Evolutionary conservation across 1,284 basidiomycete species (phyloP), one percentile per base, ranked within the genome.

Genomic region (Puccinia triticina): DNA sequence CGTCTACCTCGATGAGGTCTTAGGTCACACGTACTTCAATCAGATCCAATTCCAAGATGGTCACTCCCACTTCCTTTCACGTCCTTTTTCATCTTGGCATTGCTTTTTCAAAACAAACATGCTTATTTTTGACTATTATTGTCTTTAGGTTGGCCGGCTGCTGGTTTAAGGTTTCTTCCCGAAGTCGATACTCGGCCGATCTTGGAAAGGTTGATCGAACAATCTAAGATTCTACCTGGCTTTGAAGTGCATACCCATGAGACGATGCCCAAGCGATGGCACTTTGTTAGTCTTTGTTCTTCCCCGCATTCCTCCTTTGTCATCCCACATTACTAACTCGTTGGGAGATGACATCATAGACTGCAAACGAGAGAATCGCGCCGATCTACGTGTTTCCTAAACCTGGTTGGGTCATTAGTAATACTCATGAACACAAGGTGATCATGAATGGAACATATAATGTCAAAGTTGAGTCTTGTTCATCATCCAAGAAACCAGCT

Each of bases 361-460:
- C 90, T 0, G 85, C 90, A 72, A 91, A 90, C 84, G 89, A 91
- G 74, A 90, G 94, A 26, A 94, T 96, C 84, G 93, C 94, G 12
- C 94, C 94, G 4, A 89, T 96, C n/a, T 96, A 93, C 86, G 89
- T 94, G 78, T 90, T 95, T 0, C 94, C 94, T 2, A 89, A 90
- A 84, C 89, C 94, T 29, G 93, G 92, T 0, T 95, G 93, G 88
- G 86, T 91, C 88, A 61, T 89, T 91, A 86, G 93, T 90, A 84
- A 92, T 76, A 87, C 86, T 82, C 85, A 88, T 64, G 88, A 88
- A 77, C 84, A 86, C 57, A 83, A 87, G 73, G 85, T 90, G 43
- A 88, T 88, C 59, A 87, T 89, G 80, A 88, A 91, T 85, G 92
- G 93, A 0, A 89, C 85, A 29, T 89, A 91, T 83, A 88, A 89